Evolutionary conservation across 176 grass and related monocot species (phyloP), one percentile per base, ranked within the genome.

Genomic region (Rhynchospora breviuscula): DNA sequence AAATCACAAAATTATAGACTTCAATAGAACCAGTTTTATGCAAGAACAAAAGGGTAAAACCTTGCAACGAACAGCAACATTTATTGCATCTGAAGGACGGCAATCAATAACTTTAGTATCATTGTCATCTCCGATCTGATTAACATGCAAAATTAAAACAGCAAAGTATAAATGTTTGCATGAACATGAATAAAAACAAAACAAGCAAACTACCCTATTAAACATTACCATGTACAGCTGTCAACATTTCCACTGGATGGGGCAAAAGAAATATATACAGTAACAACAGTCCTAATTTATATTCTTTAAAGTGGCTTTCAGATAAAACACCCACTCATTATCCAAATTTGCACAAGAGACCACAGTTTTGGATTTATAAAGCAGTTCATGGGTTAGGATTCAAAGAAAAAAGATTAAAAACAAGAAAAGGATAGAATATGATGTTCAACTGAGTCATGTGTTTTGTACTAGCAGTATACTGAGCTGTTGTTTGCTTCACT

Each of bases 11-110:
- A 85, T 62, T 52, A 65, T 31, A 40, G 35, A 63, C 78, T 13
- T 78, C 6, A 9, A 48, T 17, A 14, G 78, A 29, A 9, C 49
- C 22, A 45, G 44, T 23, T 67, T 22, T 22, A 22, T 46, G 43
- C 45, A 62, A 49, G 43, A 79, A 67, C 17, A 86, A 67, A 59
- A 78, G 69, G 10, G 68, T 82, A 64, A 83, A 77, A 97, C 92
- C 95, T 98, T 98, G 89, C 92, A 98, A 81, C 90, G 90, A 89
- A 98, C 92, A 86, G 95, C 95, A 58, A 98, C 89, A 64, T 98
- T 98, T 66, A 98, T 91, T 59, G 95, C 95, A 82, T 98, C 95
- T 58, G 95, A 98, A 87, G 95, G 95, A 62, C 90, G 87, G 64
- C 92, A 89, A 90, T 98, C 95, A 70, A 98, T 90, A 22, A 79